phyloP scores from a whole-genome alignment of 1,139 yeast species.

The Magnusiomyces sp. region DNA sequence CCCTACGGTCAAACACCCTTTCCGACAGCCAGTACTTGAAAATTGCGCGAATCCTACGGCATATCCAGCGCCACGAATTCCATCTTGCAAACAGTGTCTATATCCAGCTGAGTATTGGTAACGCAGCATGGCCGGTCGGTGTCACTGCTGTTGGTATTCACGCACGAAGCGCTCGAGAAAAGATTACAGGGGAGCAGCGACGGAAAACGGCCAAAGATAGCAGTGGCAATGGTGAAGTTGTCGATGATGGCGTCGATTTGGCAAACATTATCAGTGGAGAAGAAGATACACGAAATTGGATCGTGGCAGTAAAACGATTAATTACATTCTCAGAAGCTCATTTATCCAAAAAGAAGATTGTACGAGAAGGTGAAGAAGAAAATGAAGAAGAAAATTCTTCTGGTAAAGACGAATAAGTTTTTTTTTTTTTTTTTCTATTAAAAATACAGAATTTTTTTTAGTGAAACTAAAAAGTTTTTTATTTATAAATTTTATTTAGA shows the following conservation, averaged over 20 bases:
- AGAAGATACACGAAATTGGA: conserved; percentile 59
- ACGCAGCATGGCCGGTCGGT: conserved; percentile 92
- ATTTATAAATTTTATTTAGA: too few species aligned
- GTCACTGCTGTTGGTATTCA: conserved; percentile 75
- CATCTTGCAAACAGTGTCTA: conserved; percentile 60
- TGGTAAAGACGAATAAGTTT: too few species aligned
- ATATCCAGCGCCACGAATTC: conserved; percentile 49
- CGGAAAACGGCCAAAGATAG: too few species aligned
- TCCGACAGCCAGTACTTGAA: conserved; percentile 43
- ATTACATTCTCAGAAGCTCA: conserved; percentile 47
- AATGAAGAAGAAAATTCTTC: not conserved
- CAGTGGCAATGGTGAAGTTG: conserved; percentile 18
- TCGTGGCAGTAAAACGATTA: conserved; percentile 61
- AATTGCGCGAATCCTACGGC: conserved; percentile 50
- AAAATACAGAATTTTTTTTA: not conserved
- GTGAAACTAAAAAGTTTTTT: not conserved
- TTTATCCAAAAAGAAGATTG: conserved; percentile 8
- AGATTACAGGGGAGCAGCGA: conserved; percentile 33
- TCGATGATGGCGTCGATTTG: conserved; percentile 21
- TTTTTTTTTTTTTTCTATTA: not conserved
- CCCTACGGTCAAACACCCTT: conserved; percentile 45
- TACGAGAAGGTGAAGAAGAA: not conserved
- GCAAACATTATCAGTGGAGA: conserved; percentile 80
- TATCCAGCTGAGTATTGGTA: conserved; percentile 72
- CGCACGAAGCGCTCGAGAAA: conserved; percentile 52